phyloP scores from a whole-genome alignment of 169 alveolate species.

The Cryptosporidium ryanae region DNA sequence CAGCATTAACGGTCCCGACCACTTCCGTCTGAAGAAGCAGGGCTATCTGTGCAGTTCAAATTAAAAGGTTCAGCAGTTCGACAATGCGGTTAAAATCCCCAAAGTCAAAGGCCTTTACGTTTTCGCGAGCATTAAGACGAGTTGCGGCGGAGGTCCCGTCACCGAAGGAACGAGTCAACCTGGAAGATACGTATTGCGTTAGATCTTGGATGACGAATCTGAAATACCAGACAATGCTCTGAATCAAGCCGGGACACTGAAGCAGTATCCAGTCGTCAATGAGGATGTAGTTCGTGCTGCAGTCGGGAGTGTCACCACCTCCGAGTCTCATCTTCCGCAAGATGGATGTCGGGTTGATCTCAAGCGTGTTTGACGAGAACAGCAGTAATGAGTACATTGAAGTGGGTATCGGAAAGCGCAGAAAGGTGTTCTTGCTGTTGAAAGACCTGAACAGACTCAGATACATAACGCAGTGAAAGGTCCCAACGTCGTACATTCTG shows the following conservation, averaged over 20 bases:
- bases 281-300: slow-evolving; percentile 11
- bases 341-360: slow-evolving; percentile 37
- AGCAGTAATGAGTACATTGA: slow-evolving; percentile 44
- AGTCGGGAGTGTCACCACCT: background rate
- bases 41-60: background rate
- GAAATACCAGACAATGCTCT: slow-evolving; percentile 64
- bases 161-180: background rate
- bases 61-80: slow-evolving; percentile 14
- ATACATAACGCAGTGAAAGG: slow-evolving; percentile 55
- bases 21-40: no score
- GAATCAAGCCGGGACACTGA: slow-evolving; percentile 64
- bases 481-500: slow-evolving; percentile 62
- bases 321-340: slow-evolving; percentile 22
- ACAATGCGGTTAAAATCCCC: slow-evolving; percentile 9
- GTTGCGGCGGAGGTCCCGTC: no score
- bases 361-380: slow-evolving; percentile 39
- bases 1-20: no score
- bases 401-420: slow-evolving; percentile 44
- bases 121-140: background rate
- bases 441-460: slow-evolving; percentile 48
- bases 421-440: slow-evolving; percentile 19
- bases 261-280: slow-evolving; percentile 53
- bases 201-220: slow-evolving; percentile 47
- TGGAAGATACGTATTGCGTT: slow-evolving; percentile 25
- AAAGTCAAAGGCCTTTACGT: background rate